These are phyloP conservation scores for Peziza echinospora DNA, from an alignment of 495 filamentous ascomycete genomes.

Conservation along the genomic window DNA sequence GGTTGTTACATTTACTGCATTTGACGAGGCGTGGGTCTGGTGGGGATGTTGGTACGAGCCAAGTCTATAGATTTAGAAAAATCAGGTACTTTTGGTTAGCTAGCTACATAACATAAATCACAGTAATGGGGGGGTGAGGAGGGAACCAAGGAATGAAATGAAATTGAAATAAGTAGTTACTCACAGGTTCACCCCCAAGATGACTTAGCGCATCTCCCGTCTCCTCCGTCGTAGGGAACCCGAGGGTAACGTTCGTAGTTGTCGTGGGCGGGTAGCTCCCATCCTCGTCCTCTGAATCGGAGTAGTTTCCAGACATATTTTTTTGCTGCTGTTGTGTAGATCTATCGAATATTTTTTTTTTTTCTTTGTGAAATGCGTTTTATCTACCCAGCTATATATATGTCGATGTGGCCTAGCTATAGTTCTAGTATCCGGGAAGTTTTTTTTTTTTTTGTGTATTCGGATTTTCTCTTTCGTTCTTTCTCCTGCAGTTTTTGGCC, in stretches of 20 bases:
- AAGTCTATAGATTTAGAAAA: conserved; percentile 52
- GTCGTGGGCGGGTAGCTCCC: conserved; percentile 40
- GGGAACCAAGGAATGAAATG: neutral
- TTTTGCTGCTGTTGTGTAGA: no score
- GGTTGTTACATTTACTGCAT: conserved; percentile 70
- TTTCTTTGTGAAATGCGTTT: no score
- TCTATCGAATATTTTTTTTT: no score
- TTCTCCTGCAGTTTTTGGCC: no score
- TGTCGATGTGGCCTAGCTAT: no score
- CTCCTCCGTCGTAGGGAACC: conserved; percentile 48
- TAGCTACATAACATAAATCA: no score
- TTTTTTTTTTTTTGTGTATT: no score
- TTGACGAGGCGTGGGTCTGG: conserved; percentile 61
- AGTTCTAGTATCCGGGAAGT: no score
- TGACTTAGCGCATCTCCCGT: conserved; percentile 79
- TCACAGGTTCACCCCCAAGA: conserved; percentile 69
- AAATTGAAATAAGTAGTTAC: no score
- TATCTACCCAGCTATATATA: no score
- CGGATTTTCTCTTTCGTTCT: no score
- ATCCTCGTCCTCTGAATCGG: conserved; percentile 56
- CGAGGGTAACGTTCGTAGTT: conserved; percentile 76
- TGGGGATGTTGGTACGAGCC: conserved; percentile 45
- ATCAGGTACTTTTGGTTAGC: no score
- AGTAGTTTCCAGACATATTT: conserved; percentile 61
- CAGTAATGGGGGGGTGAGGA: neutral